Evolutionary conservation across 306 rosid species (phyloP).

Genomic region (Carpinus fangiana): DNA sequence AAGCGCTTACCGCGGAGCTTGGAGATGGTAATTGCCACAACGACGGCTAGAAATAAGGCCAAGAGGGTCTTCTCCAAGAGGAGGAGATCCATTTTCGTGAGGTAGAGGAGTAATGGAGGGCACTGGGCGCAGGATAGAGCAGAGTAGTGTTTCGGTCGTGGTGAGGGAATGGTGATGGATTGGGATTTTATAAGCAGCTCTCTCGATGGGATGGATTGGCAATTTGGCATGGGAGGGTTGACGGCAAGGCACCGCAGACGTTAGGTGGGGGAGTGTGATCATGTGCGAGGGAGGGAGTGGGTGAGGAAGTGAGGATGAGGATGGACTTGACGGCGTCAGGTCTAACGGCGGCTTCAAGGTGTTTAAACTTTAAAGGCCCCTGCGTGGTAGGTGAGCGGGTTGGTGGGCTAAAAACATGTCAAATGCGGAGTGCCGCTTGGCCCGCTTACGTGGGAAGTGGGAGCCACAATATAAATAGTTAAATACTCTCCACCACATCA

Average conservation of each 20-base stretch:
- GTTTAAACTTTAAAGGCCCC: no score
- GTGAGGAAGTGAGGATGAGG: background rate
- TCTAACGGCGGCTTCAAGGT: background rate
- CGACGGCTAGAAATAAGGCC: constrained; percentile 54
- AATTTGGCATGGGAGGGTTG: no score
- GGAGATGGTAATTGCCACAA: constrained; percentile 54
- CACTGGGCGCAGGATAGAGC: no score
- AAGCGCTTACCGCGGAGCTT: constrained; percentile 68
- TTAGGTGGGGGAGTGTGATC: no score
- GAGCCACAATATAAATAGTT: no score
- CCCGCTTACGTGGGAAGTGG: background rate
- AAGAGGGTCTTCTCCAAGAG: constrained; percentile 77
- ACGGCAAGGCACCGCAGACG: no score
- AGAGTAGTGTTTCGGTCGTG: no score
- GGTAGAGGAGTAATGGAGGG: no score
- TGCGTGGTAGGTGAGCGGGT: background rate
- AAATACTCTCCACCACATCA: no score
- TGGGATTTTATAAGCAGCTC: no score
- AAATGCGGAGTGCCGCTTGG: background rate
- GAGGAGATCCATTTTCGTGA: constrained; percentile 63
- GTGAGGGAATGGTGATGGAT: no score
- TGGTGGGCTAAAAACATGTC: background rate
- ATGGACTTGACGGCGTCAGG: background rate
- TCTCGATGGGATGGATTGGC: no score
- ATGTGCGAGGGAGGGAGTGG: background rate